These are phyloP conservation scores for Ophiocordyceps unilateralis DNA, from an alignment of 2,329 filamentous ascomycete species.

Conservation along the genomic window DNA sequence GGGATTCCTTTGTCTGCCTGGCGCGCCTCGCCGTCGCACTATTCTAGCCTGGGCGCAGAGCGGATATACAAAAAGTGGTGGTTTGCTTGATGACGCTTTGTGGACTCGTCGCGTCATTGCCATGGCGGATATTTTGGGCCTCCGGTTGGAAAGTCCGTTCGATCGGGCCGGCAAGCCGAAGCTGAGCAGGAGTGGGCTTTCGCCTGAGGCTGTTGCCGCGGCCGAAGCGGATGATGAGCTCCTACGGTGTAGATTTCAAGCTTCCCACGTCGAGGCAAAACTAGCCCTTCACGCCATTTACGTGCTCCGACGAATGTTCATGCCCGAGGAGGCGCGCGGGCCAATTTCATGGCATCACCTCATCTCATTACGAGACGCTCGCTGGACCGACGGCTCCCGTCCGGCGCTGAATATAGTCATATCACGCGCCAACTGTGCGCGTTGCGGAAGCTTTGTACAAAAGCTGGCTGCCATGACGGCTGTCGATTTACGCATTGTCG, in stretches of 20 bases:
- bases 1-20: slow-evolving; percentile 13
- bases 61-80: slow-evolving; percentile 12
- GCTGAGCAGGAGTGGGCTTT: no score
- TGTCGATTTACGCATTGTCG: slow-evolving; percentile 9
- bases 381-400: slow-evolving; percentile 10
- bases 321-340: neutral
- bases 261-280: slow-evolving; percentile 23
- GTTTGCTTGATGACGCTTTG: slow-evolving; percentile 11
- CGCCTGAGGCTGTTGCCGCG: no score
- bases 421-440: slow-evolving; percentile 14
- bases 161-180: no score
- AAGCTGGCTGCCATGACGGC: slow-evolving; percentile 12
- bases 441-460: slow-evolving; percentile 10
- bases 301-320: slow-evolving; percentile 10
- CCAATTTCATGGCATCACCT: slow-evolving; percentile 2
- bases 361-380: slow-evolving; percentile 5
- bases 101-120: slow-evolving; percentile 15
- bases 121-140: slow-evolving; percentile 10
- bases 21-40: slow-evolving; percentile 3
- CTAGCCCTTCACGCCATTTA: slow-evolving; percentile 16
- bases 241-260: slow-evolving; percentile 15
- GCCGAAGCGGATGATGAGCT: no score
- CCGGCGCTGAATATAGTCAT: slow-evolving; percentile 18
- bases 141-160: no score
- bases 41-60: slow-evolving; percentile 16